A percentile compares a stretch with the other conserved stretches of the same genome.
Evolutionary conservation across 2,329 filamentous ascomycete genomes (phyloP).

Genomic region (Fusarium bulbicola): DNA sequence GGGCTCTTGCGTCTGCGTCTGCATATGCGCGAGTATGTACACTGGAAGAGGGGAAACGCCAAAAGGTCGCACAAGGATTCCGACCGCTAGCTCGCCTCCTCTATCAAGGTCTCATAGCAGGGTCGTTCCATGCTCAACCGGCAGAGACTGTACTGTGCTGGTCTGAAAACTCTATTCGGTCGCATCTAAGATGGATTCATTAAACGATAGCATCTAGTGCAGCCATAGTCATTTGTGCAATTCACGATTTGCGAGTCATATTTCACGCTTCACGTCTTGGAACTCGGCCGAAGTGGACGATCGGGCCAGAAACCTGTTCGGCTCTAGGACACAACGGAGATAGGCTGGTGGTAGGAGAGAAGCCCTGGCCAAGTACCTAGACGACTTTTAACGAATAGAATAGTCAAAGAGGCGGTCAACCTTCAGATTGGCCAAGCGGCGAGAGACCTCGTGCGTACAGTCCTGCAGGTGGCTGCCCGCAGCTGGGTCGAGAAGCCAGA

Average conservation of each 20-base stretch:
- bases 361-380: slow-evolving; percentile 19
- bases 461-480: slow-evolving; percentile 35
- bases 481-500: slow-evolving; percentile 35
- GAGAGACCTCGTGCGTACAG: slow-evolving; percentile 28
- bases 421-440: slow-evolving; percentile 35
- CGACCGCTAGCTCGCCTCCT: slow-evolving; percentile 30
- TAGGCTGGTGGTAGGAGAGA: slow-evolving; percentile 14
- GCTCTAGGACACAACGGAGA: slow-evolving; percentile 24
- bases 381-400: slow-evolving; percentile 32
- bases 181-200: slow-evolving; percentile 38
- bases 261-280: slow-evolving; percentile 25
- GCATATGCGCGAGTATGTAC: slow-evolving; percentile 37
- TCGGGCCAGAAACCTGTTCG: slow-evolving; percentile 19
- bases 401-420: slow-evolving; percentile 39
- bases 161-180: slow-evolving; percentile 36
- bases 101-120: slow-evolving; percentile 34
- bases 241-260: slow-evolving; percentile 37
- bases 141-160: slow-evolving; percentile 37
- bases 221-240: slow-evolving; percentile 29
- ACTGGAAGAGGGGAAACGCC: slow-evolving; percentile 34
- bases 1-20: slow-evolving; percentile 36
- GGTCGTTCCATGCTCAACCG: slow-evolving; percentile 33
- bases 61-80: slow-evolving; percentile 34
- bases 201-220: slow-evolving; percentile 39
- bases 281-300: slow-evolving; percentile 17